Evolutionary conservation across 805 yeast species (phyloP).

Genomic region (Kuraishia molischiana): DNA sequence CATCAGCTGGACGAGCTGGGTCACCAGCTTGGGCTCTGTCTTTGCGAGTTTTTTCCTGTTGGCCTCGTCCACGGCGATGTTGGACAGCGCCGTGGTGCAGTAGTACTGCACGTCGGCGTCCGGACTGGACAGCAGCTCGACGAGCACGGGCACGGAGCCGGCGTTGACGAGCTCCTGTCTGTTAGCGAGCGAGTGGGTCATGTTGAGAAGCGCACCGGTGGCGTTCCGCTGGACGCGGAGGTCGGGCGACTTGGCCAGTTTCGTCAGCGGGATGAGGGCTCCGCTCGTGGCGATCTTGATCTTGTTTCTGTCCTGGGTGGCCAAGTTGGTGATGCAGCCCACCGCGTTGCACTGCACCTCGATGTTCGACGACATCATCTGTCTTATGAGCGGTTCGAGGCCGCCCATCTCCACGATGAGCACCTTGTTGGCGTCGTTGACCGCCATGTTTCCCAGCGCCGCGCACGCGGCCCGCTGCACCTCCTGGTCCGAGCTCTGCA

Average conservation of each 20-base stretch:
- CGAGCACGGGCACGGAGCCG: constrained; percentile 95
- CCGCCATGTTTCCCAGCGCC: constrained; percentile 96
- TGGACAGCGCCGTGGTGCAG: constrained; percentile 94
- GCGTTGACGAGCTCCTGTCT: constrained; percentile 95
- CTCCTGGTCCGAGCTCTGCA: constrained; percentile 85
- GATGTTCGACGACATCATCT: constrained; percentile 94
- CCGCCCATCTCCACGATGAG: constrained; percentile 98
- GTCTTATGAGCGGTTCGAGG: constrained; percentile 88
- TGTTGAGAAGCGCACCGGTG: constrained; percentile 93
- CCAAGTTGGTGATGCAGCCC: constrained; percentile 96
- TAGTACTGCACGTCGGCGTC: constrained; percentile 98
- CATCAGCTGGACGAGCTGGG: constrained; percentile 84
- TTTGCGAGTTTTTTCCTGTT: constrained; percentile 83
- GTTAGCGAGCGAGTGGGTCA: constrained; percentile 97
- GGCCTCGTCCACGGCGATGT: constrained; percentile 92
- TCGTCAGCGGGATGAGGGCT: constrained; percentile 88
- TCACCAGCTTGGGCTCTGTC: constrained; percentile 86
- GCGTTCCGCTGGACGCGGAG: constrained; percentile 97
- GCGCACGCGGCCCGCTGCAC: constrained; percentile 99
- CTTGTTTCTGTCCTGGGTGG: constrained; percentile 96
- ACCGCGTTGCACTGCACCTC: constrained; percentile 99
- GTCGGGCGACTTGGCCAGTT: constrained; percentile 89
- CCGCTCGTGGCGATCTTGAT: constrained; percentile 94
- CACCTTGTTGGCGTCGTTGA: constrained; percentile 87
- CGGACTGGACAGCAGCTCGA: constrained; percentile 69